These are phyloP conservation scores for Collybiopsis luxurians DNA, from an alignment of 768 basidiomycete species.

Conservation along the genomic window DNA sequence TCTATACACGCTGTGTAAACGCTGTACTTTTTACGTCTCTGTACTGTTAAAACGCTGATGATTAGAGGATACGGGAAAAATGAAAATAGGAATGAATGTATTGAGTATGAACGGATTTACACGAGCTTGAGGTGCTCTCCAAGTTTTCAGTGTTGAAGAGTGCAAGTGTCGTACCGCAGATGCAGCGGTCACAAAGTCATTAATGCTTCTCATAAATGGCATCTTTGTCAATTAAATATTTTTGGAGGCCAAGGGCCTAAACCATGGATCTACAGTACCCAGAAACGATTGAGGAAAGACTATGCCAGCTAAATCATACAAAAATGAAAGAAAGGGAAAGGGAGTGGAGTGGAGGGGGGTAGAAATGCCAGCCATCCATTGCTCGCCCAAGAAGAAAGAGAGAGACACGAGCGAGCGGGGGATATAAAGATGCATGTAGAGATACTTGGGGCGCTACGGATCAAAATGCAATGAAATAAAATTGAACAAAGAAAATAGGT, in stretches of 20 bases:
- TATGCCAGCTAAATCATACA: slow-evolving; percentile 8
- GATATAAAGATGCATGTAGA: not conserved
- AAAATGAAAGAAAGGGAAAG: not conserved
- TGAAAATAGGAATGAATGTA: too few species aligned
- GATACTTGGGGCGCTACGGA: too few species aligned
- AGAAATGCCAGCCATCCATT: not conserved
- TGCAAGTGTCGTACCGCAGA: too few species aligned
- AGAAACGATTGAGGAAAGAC: slow-evolving; percentile 5
- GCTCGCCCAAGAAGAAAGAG: not conserved
- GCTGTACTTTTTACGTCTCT: not conserved
- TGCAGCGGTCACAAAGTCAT: too few species aligned
- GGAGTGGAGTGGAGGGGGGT: not conserved
- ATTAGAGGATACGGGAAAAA: too few species aligned
- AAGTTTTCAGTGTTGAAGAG: too few species aligned
- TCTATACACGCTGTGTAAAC: not conserved
- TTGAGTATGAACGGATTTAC: too few species aligned
- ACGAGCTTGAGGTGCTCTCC: too few species aligned
- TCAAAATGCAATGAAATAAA: not conserved
- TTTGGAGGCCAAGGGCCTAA: slow-evolving; percentile 3
- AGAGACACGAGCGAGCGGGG: not conserved
- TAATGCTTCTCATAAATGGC: too few species aligned
- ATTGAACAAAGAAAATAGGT: not conserved
- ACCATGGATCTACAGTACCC: slow-evolving; percentile 1
- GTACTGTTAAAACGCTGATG: not conserved
- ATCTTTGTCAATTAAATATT: slow-evolving; percentile 1